Conservation (phyloP, 2,329 filamentous ascomycete genomes). For the Cercospora sp. region DNA sequence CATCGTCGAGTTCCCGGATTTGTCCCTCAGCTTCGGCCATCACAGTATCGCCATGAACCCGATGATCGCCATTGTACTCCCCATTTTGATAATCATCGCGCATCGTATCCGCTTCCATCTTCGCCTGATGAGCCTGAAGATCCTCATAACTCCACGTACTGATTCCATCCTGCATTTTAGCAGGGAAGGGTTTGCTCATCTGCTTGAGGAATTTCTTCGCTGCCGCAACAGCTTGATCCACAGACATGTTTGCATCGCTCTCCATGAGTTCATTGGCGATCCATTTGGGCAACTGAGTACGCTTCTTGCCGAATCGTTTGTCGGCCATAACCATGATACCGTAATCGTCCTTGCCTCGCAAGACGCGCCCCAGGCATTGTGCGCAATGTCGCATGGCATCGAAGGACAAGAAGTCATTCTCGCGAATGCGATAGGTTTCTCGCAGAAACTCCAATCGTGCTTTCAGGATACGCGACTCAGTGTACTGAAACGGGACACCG, state of each 20-base stretch:
- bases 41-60: constrained; percentile 35
- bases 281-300: constrained; percentile 90
- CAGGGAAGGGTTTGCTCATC: constrained; percentile 88
- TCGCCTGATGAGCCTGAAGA: constrained; percentile 74
- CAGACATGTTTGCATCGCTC: constrained; percentile 84
- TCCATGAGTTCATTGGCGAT: constrained; percentile 86
- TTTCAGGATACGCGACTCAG: constrained; percentile 94
- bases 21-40: constrained; percentile 37
- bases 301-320: constrained; percentile 88
- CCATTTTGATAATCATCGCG: constrained; percentile 57
- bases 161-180: constrained; percentile 84
- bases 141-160: constrained; percentile 87
- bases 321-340: constrained; percentile 99
- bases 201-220: constrained; percentile 85
- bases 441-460: constrained; percentile 93
- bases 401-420: constrained; percentile 97
- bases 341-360: constrained; percentile 97
- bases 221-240: constrained; percentile 88
- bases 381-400: constrained; percentile 99
- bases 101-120: constrained; percentile 68
- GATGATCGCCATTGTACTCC: constrained; percentile 47
- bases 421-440: constrained; percentile 93
- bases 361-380: constrained; percentile 89
- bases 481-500: constrained; percentile 97
- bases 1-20: constrained; percentile 39